Evolutionary conservation across 2,329 filamentous ascomycete species (phyloP).

Genomic region (Chaetomiaceae sp.): DNA sequence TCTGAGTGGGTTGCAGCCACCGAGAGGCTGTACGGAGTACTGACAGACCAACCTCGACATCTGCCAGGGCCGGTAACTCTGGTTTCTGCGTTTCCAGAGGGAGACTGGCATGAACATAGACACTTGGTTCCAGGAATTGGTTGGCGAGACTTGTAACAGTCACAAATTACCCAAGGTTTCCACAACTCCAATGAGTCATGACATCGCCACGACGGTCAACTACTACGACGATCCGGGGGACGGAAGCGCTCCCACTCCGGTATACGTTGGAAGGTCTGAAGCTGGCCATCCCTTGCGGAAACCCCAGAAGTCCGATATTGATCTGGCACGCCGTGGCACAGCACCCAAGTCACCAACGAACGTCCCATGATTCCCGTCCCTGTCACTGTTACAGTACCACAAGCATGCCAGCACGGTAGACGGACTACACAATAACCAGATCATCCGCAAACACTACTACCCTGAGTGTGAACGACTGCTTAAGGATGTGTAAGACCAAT

Average conservation of each 20-base stretch:
- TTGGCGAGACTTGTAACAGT: no score
- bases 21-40: no score
- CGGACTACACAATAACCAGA: constrained; percentile 46
- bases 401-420: constrained; percentile 23
- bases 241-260: constrained; percentile 17
- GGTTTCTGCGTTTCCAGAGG: no score
- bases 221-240: constrained; percentile 24
- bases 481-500: constrained; percentile 44
- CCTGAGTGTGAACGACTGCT: constrained; percentile 64
- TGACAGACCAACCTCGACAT: no score
- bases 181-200: constrained; percentile 3
- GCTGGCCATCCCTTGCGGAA: no score
- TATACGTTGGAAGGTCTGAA: constrained; percentile 19
- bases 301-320: no score
- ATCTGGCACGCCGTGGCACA: constrained; percentile 5
- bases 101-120: no score
- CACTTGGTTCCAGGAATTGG: no score
- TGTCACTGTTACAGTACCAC: constrained; percentile 38
- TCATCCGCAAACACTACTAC: constrained; percentile 62
- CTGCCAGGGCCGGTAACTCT: no score
- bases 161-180: no score
- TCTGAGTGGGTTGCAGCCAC: no score
- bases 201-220: constrained; percentile 25
- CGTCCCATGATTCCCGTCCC: constrained; percentile 25
- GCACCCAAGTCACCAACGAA: constrained; percentile 19